Conservation (phyloP, 176 grass and related monocot species). For the Rhynchospora pubera region DNA sequence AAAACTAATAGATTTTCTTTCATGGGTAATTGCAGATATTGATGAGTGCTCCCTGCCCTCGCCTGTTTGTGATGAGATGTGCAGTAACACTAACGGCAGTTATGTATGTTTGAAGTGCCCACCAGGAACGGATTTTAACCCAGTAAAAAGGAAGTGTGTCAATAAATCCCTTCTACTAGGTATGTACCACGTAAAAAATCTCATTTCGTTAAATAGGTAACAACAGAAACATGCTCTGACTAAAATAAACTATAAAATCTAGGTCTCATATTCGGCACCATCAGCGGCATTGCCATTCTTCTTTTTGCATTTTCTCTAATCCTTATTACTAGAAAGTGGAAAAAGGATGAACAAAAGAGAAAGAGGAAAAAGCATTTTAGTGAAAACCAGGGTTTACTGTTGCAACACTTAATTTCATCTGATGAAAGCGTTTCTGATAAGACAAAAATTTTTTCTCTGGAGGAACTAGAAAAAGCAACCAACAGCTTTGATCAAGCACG, state of each 20-base stretch:
- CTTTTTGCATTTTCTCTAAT: neutral
- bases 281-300: neutral
- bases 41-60: neutral
- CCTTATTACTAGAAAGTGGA: neutral
- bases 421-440: constrained; percentile 14
- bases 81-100: constrained; percentile 5
- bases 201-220: neutral
- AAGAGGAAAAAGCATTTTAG: neutral
- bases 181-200: neutral
- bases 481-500: constrained; percentile 28
- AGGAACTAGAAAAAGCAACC: constrained; percentile 44
- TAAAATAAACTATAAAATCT: neutral
- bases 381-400: constrained; percentile 22
- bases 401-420: constrained; percentile 20
- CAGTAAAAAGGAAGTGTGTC: neutral
- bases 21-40: constrained; percentile 12
- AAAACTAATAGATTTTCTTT: neutral
- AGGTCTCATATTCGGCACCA: constrained; percentile 14
- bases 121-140: neutral
- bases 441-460: constrained; percentile 36
- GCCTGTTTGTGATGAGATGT: neutral
- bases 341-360: constrained; percentile 1
- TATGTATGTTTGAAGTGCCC: neutral
- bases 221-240: neutral
- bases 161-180: neutral